Evolutionary conservation across 805 yeast genomes (phyloP).

Genomic region (Saturnispora sanitii): DNA sequence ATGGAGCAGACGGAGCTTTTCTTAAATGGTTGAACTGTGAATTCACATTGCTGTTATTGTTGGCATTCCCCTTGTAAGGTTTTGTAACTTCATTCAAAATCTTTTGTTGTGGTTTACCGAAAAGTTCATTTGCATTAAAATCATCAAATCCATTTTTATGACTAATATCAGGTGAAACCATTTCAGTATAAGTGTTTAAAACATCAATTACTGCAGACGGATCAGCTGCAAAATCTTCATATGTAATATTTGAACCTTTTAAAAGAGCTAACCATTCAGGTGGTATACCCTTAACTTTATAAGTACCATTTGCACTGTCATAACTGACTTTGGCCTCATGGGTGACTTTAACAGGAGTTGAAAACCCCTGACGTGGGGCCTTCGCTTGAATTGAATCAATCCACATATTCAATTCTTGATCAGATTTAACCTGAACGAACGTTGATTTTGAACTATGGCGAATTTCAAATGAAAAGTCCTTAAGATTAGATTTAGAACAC

Average conservation of each 20-base stretch:
- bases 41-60: constrained; percentile 11
- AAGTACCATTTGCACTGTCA: constrained; percentile 62
- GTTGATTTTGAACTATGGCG: constrained; percentile 57
- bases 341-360: constrained; percentile 89
- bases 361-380: constrained; percentile 59
- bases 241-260: constrained; percentile 49
- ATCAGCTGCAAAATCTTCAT: constrained; percentile 53
- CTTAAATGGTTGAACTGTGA: constrained; percentile 26
- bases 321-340: constrained; percentile 88
- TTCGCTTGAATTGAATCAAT: constrained; percentile 75
- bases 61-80: constrained; percentile 24
- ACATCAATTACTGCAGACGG: constrained; percentile 58
- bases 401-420: constrained; percentile 81
- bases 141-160: constrained; percentile 3
- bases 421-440: constrained; percentile 64
- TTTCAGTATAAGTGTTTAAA: constrained; percentile 41
- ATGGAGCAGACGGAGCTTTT: constrained; percentile 21
- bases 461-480: constrained; percentile 76
- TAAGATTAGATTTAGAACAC: constrained; percentile 58
- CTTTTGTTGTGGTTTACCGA: constrained; percentile 5
- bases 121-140: constrained; percentile 9
- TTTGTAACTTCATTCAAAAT: constrained; percentile 25
- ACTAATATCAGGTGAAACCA: constrained; percentile 30
- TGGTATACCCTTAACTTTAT: constrained; percentile 42
- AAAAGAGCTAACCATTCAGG: constrained; percentile 48